Percentiles rank a stretch among this genome's conserved stretches.
Conservation (phyloP, 2,329 filamentous ascomycete genomes). For the Paecilomyces variotii region DNA sequence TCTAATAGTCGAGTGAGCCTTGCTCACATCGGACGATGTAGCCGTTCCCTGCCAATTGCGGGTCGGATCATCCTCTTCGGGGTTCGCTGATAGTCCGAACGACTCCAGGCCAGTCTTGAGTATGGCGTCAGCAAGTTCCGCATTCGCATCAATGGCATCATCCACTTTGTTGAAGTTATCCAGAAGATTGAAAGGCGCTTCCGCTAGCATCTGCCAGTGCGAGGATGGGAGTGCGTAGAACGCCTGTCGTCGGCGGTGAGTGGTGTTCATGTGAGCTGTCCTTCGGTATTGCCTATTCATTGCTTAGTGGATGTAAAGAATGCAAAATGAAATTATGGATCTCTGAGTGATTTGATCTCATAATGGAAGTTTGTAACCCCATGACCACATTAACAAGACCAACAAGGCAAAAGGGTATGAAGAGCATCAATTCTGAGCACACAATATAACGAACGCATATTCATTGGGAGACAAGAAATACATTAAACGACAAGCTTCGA, state of each 20-base stretch:
- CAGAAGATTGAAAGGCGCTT: slow-evolving; percentile 73
- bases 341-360: neutral
- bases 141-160: slow-evolving; percentile 80
- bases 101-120: slow-evolving; percentile 59
- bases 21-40: slow-evolving; percentile 70
- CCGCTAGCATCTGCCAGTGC: slow-evolving; percentile 76
- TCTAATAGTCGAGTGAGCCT: slow-evolving; percentile 82
- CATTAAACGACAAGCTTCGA: neutral
- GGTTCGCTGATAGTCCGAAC: slow-evolving; percentile 49
- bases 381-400: neutral
- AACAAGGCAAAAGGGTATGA: neutral
- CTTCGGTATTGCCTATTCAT: slow-evolving; percentile 68
- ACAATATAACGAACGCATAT: neutral
- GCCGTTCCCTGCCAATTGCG: slow-evolving; percentile 63
- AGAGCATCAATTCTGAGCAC: neutral
- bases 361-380: neutral
- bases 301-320: neutral
- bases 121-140: slow-evolving; percentile 72
- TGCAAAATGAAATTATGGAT: neutral
- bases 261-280: slow-evolving; percentile 80
- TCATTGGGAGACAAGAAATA: neutral
- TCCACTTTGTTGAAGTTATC: slow-evolving; percentile 73
- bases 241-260: slow-evolving; percentile 79
- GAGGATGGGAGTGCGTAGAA: slow-evolving; percentile 83
- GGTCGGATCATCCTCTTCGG: slow-evolving; percentile 32